phyloP scores from a whole-genome alignment of 257 asterid genomes.

The Salvia miltiorrhiza region DNA sequence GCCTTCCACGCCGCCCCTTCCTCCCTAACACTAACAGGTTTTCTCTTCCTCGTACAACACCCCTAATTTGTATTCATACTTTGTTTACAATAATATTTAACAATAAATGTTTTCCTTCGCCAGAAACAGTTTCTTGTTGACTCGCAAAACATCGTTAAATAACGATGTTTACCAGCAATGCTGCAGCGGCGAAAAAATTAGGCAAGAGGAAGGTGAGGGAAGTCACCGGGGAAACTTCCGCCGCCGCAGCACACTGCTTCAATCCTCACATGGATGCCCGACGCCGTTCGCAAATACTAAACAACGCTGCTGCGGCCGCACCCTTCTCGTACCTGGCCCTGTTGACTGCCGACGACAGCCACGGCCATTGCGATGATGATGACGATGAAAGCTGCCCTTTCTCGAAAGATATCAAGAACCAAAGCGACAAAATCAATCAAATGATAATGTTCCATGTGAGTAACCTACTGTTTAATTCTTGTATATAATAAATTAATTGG shows the following conservation, averaged over 20 bases:
- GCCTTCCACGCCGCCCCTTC: background rate
- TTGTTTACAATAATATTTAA: too few relatives aligned
- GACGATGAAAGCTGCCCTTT: background rate
- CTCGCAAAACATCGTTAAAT: background rate
- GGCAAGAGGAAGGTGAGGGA: constrained; percentile 42
- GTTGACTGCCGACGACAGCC: constrained; percentile 5
- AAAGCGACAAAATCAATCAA: constrained; percentile 14
- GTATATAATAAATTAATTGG: too few relatives aligned
- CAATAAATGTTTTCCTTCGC: too few relatives aligned
- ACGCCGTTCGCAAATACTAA: background rate
- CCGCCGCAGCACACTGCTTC: too few relatives aligned
- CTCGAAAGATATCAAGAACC: background rate
- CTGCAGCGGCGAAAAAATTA: constrained; percentile 11
- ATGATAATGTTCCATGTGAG: constrained; percentile 22
- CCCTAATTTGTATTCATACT: too few relatives aligned
- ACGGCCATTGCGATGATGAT: background rate
- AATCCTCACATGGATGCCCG: background rate
- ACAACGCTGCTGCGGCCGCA: constrained; percentile 4
- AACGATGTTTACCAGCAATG: constrained; percentile 18
- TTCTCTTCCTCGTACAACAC: too few relatives aligned
- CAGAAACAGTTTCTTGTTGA: too few relatives aligned
- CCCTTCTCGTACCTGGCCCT: constrained; percentile 37
- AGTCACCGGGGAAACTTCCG: too few relatives aligned
- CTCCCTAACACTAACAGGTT: too few relatives aligned
- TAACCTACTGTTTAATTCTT: too few relatives aligned